Evolutionary conservation across 352 stramenopile genomes (phyloP).

Genomic region (Globisporangium middletonii): DNA sequence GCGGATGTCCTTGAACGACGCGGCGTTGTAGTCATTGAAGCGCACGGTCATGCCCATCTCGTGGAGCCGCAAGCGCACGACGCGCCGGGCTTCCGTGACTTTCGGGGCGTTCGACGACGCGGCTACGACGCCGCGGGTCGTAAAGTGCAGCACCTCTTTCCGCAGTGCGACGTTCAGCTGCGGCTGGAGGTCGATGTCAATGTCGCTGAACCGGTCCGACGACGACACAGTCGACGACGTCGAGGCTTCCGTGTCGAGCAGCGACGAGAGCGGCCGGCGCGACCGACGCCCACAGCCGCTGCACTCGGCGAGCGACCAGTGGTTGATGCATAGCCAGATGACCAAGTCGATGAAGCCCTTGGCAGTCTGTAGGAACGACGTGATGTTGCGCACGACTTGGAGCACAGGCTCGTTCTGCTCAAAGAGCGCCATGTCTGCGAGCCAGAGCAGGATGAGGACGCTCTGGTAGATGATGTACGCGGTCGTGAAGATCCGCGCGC

Average conservation of each 20-base stretch:
- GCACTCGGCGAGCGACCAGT: conserved; percentile 26
- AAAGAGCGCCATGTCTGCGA: conserved; percentile 50
- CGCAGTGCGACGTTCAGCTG: conserved; percentile 83
- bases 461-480: conserved; percentile 81
- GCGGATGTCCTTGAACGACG: conserved; percentile 73
- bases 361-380: conserved; percentile 62
- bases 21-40: conserved; percentile 74
- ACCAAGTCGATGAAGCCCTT: conserved; percentile 82
- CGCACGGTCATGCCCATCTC: conserved; percentile 77
- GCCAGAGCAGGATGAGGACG: conserved; percentile 77
- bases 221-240: conserved; percentile 18
- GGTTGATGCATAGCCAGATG: conserved; percentile 81
- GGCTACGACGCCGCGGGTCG: conserved; percentile 76
- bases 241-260: neutral
- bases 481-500: conserved; percentile 72
- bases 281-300: conserved; percentile 3
- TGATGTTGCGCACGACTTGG: conserved; percentile 43
- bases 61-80: conserved; percentile 71
- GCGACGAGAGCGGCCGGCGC: neutral
- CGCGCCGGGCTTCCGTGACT: conserved; percentile 33
- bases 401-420: conserved; percentile 21
- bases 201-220: conserved; percentile 55
- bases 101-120: conserved; percentile 62
- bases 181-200: conserved; percentile 76
- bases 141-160: conserved; percentile 88